Evolutionary conservation across 75 land plant genomes (phyloP).

Genomic region (Cupressus sempervirens): DNA sequence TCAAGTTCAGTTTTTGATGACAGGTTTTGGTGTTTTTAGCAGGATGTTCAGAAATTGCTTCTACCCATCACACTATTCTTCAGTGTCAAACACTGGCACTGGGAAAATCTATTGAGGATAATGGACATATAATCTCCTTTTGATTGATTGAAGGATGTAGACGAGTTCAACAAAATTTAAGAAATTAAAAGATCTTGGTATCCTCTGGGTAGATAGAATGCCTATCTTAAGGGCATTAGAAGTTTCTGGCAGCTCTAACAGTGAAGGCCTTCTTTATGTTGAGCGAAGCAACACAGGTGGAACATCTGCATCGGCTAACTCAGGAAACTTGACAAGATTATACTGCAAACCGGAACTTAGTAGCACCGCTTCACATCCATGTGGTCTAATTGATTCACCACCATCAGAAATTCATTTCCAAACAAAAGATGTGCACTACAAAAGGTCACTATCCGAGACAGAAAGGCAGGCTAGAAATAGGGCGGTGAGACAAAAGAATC

Average conservation of each 20-base stretch:
- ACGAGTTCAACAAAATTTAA: background rate
- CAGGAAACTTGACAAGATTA: background rate
- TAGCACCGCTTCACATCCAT: background rate
- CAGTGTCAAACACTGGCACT: background rate
- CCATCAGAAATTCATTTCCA: background rate
- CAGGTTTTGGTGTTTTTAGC: background rate
- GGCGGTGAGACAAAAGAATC: constrained; percentile 6
- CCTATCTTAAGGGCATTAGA: constrained; percentile 7
- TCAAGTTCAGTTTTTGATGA: background rate
- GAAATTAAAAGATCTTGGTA: background rate
- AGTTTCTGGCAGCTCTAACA: background rate
- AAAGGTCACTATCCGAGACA: background rate
- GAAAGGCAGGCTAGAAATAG: constrained; percentile 4
- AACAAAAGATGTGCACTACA: background rate
- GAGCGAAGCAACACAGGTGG: constrained; percentile 5
- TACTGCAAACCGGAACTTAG: background rate
- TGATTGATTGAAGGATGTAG: background rate
- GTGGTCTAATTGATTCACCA: background rate
- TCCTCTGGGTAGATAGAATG: constrained; percentile 1
- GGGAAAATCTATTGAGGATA: background rate
- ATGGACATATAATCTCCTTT: background rate
- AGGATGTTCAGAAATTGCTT: constrained; percentile 4
- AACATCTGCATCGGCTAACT: background rate
- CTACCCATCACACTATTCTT: background rate
- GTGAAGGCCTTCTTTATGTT: constrained; percentile 3